Evolutionary conservation across 1,284 basidiomycete genomes (phyloP).

Genomic region (Phenoliferia sp.): DNA sequence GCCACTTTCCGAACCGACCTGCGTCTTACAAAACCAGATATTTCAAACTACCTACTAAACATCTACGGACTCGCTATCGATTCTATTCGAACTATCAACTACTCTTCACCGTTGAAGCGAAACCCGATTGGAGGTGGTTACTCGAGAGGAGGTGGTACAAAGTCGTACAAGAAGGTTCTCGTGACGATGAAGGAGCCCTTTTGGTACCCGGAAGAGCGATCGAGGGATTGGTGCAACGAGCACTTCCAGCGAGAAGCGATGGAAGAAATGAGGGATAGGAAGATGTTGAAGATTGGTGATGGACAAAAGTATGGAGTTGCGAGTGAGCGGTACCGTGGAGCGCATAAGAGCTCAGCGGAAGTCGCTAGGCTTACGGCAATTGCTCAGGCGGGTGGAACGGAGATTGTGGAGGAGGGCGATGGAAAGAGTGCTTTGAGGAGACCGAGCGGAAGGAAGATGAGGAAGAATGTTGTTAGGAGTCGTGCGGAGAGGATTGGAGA

Average conservation of each 20-base stretch:
- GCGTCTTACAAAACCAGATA: constrained; percentile 39
- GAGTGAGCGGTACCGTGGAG: constrained; percentile 26
- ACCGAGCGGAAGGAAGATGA: constrained; percentile 23
- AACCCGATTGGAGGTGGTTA: constrained; percentile 30
- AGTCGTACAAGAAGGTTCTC: constrained; percentile 36
- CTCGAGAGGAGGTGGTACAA: constrained; percentile 26
- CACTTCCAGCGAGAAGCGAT: constrained; percentile 36
- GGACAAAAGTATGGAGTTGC: constrained; percentile 28
- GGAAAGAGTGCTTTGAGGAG: constrained; percentile 8
- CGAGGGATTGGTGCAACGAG: constrained; percentile 34
- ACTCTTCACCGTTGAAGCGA: constrained; percentile 34
- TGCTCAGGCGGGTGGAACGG: constrained; percentile 12
- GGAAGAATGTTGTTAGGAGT: constrained; percentile 27
- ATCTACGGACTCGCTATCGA: constrained; percentile 38
- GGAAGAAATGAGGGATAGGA: constrained; percentile 31
- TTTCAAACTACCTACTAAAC: constrained; percentile 38
- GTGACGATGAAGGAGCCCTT: constrained; percentile 36
- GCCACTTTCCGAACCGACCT: constrained; percentile 39
- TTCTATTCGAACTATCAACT: constrained; percentile 36
- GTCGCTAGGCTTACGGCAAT: constrained; percentile 14
- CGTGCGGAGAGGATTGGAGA: constrained; percentile 23
- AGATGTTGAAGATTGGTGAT: constrained; percentile 35
- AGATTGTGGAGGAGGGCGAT: constrained; percentile 15
- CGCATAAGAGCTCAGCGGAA: constrained; percentile 16
- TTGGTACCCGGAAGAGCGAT: constrained; percentile 35